phyloP scores from a whole-genome alignment of 176 grass and related monocot species.

The Olyra latifolia region DNA sequence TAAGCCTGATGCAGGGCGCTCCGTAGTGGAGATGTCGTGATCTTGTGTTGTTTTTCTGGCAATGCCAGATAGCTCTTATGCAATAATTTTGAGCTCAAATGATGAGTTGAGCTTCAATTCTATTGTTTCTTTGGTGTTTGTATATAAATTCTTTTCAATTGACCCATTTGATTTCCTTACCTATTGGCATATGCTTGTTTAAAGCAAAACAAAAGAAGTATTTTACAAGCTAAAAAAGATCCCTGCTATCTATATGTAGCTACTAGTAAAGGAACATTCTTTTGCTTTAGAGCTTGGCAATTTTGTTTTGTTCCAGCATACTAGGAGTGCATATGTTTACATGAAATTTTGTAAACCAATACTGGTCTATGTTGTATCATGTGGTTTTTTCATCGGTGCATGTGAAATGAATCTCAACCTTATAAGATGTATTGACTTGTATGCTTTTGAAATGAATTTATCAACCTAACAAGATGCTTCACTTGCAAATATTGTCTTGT shows the following conservation, averaged over 20 bases:
- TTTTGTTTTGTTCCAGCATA: neutral
- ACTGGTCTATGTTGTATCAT: too few species aligned
- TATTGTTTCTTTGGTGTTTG: slow-evolving; percentile 12
- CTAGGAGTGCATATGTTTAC: neutral
- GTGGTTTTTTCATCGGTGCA: too few species aligned
- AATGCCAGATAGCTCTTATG: neutral
- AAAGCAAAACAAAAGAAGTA: neutral
- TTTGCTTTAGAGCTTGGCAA: neutral
- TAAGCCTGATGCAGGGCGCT: neutral
- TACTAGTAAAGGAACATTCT: slow-evolving; percentile 5
- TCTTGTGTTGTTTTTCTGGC: neutral
- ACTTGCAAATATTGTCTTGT: too few species aligned
- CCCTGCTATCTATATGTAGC: neutral
- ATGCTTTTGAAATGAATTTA: too few species aligned
- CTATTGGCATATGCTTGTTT: slow-evolving; percentile 23
- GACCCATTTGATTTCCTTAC: slow-evolving; percentile 29
- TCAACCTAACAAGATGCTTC: too few species aligned
- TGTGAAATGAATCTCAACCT: too few species aligned
- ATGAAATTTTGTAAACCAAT: neutral
- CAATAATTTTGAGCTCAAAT: neutral
- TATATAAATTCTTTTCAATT: slow-evolving; percentile 26
- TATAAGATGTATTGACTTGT: too few species aligned
- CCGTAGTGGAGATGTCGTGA: slow-evolving; percentile 13
- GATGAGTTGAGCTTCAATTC: slow-evolving; percentile 28
- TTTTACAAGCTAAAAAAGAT: neutral